Evolutionary conservation across 352 stramenopile genomes (phyloP), one percentile per base, ranked within the genome.

Genomic region (Phytophthora agathidicida): DNA sequence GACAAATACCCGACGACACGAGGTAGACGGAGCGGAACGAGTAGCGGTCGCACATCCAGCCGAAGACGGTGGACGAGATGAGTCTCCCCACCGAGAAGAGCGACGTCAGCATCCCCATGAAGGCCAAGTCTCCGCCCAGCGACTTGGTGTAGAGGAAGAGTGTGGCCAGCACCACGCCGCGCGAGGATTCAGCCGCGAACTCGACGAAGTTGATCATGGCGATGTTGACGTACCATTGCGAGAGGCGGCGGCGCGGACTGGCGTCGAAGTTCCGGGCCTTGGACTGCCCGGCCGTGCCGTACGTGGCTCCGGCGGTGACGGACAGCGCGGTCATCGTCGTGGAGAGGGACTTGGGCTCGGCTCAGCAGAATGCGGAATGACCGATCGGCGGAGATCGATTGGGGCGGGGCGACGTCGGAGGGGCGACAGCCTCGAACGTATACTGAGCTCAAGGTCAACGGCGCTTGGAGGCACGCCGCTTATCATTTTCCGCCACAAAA

Each of bases 81-180:
- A 91, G 68, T 7, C 81, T 61, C 0, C 81, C 81, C 19, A 91
- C 79, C 11, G 75, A 88, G 58, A 91, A 91, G 30, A 89, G 70
- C 36, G 81, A 91, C 39, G 81, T 91, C 38, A 91, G 72, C 55
- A 91, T 45, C 0, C 79, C 82, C 82, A 91, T 91, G 62, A 86
- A 87, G 55, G 77, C 80, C 10, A 91, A 60, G 17, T 86, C 71
- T 22, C 82, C 82, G 31, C 82, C 82, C 13, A 91, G 68, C 22
- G 82, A 91, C 61, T 86, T 86, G 62, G 64, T 87, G 65, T 91
- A 91, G 14, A 91, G 80, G 62, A 88, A 91, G 13, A 91, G 76
- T 45, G 82, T 90, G 35, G 82, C 71, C 61, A 92, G 66, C 66
- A 90, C 80, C 38, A 92, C 65, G 39, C 82, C 82, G 16, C 82